Evolutionary conservation across 2,329 filamentous ascomycete species (phyloP).

Genomic region (Penicillium digitatum): DNA sequence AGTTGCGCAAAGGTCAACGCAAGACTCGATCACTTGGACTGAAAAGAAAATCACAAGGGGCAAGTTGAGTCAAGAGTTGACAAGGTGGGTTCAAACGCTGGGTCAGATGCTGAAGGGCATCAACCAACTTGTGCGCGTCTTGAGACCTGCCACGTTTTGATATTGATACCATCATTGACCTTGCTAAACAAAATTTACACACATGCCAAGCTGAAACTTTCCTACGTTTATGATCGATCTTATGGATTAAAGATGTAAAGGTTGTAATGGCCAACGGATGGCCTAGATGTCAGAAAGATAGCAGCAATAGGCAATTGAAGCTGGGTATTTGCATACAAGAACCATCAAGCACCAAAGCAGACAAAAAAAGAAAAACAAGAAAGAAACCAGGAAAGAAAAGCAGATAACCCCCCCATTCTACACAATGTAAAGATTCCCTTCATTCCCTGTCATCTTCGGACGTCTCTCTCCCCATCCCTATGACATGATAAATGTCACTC

Average conservation of each 20-base stretch:
- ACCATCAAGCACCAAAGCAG: neutral
- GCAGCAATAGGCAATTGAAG: constrained; percentile 1
- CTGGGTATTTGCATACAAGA: constrained; percentile 14
- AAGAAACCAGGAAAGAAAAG: neutral
- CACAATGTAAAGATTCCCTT: neutral
- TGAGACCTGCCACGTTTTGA: neutral
- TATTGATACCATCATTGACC: neutral
- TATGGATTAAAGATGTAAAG: neutral
- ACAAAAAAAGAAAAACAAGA: neutral
- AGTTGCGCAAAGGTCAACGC: neutral
- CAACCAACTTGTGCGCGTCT: neutral
- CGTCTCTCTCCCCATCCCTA: neutral
- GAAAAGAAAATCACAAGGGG: neutral
- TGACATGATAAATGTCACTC: neutral
- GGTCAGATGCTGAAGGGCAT: neutral
- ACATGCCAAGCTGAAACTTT: neutral
- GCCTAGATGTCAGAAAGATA: neutral
- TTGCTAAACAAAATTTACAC: neutral
- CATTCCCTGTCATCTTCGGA: neutral
- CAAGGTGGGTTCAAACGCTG: neutral
- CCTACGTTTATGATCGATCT: neutral
- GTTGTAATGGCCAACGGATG: neutral
- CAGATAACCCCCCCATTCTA: neutral
- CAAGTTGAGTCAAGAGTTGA: neutral
- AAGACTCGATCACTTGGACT: neutral